Percentiles rank a stretch among this genome's conserved stretches.
Evolutionary conservation across 768 basidiomycete genomes (phyloP).

Genomic region (Termitomyces sp.): DNA sequence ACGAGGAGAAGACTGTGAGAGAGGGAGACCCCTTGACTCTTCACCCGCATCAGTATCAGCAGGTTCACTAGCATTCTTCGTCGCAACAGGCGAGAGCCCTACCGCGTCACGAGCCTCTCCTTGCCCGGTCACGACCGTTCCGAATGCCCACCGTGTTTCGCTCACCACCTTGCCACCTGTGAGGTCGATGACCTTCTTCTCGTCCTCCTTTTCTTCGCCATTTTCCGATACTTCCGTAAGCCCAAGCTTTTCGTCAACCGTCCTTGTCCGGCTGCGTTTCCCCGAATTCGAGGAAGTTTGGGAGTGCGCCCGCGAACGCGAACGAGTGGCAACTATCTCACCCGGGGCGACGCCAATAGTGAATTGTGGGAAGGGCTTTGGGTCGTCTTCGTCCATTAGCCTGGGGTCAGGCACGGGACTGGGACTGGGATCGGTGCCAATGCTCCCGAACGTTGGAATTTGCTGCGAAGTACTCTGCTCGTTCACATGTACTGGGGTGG

Average conservation of each 20-base stretch:
- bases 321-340: conserved; percentile 18
- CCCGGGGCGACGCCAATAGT: conserved; percentile 36
- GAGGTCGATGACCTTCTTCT: conserved; percentile 25
- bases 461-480: background rate
- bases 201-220: background rate
- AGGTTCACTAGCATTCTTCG: background rate
- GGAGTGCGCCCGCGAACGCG: conserved; percentile 25
- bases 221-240: conserved; percentile 3
- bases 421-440: conserved; percentile 3
- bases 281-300: background rate
- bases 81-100: background rate
- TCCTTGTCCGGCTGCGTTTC: conserved; percentile 12
- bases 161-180: conserved; percentile 18
- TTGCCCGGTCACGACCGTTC: conserved; percentile 23
- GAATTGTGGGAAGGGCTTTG: conserved; percentile 26
- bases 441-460: background rate
- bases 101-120: background rate
- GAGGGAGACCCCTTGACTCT: background rate
- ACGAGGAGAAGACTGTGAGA: background rate
- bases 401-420: conserved; percentile 12
- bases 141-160: conserved; percentile 51
- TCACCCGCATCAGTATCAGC: background rate
- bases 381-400: background rate
- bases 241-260: conserved; percentile 1
- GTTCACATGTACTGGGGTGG: background rate